Base-by-base conservation (phyloP, 805 yeast genomes). In the Metschnikowia lochheadii region DNA sequence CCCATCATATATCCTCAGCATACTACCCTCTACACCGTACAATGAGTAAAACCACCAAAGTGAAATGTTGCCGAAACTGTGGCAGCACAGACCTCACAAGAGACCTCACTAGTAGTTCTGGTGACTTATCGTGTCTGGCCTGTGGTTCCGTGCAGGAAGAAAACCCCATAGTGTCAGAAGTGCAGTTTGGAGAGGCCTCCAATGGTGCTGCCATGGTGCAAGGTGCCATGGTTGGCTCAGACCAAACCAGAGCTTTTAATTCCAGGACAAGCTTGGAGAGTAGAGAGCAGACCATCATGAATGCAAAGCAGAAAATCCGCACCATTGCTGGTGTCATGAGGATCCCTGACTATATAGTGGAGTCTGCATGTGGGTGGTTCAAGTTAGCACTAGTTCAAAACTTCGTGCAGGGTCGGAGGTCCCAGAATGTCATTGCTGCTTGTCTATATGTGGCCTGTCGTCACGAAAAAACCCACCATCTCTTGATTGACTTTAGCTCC, bases 381-480 rank as follows among this genome's bases (percentile, higher is more conserved):
- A 84, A 84, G 57, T 72, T 90, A 49, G 98, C 98, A 0, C 74
- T 95, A 29, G 79, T 89, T 2, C 80, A 85, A 56, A 91, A 90
- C 64, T 94, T 94, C 65, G 98, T 94, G 21, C 96, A 92, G 66
- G 99, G 99, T n/a, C 78, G 99, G 60, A 73, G 94, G 54, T 89
- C 97, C 2, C 97, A 91, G 64, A 91, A 92, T 63, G 98, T 94
- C 3, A 83, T 91, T 49, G 96, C 97, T 0, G 90, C 98, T 0
- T 94, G 99, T 70, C 76, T 94, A 33, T 94, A 94, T 64, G 82
- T 94, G 44, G 96, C 98, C 0, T 94, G 99, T 67, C 83, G 99
- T 63, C 85, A 84, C 64, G 92, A 86, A 61, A 80, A 82, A 65
- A 91, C 98, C 0, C 94, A 87, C 59, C 97, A 92, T 64, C 90